Conservation (phyloP, 2,329 filamentous ascomycete genomes). For the Fusarium sp. region DNA sequence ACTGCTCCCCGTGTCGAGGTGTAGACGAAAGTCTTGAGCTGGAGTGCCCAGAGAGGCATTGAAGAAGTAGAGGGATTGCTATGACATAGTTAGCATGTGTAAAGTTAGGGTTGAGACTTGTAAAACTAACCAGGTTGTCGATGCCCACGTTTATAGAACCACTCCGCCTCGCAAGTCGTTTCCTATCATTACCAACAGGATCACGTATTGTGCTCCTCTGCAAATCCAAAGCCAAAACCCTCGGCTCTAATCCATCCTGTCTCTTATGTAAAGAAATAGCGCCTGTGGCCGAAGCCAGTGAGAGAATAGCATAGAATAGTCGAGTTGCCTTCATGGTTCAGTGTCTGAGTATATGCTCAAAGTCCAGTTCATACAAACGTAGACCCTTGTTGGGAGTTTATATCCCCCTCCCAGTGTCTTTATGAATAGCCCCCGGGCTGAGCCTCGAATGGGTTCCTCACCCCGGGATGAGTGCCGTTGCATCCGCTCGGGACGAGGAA, state of each 20-base stretch:
- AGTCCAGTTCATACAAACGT: not conserved
- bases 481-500: conserved; percentile 22
- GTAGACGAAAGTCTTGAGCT: conserved; percentile 66
- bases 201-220: conserved; percentile 53
- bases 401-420: not conserved
- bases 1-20: conserved; percentile 77
- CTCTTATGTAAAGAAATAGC: conserved; percentile 47
- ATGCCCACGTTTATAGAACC: conserved; percentile 59
- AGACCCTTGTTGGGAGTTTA: conserved; percentile 5
- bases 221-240: conserved; percentile 61
- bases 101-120: not conserved
- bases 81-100: conserved; percentile 1
- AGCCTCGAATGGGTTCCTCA: not conserved
- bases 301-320: conserved; percentile 41
- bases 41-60: conserved; percentile 74
- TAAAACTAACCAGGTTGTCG: conserved; percentile 65
- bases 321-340: conserved; percentile 53
- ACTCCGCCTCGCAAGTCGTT: conserved; percentile 57
- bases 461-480: conserved; percentile 12
- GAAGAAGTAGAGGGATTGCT: conserved; percentile 74
- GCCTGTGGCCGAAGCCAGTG: conserved; percentile 43
- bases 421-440: not conserved
- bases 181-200: conserved; percentile 58
- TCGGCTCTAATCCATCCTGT: conserved; percentile 50
- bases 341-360: not conserved